These are phyloP conservation scores for Rutstroemia sp. DNA, from an alignment of 2,329 filamentous ascomycete genomes.

Conservation along the genomic window DNA sequence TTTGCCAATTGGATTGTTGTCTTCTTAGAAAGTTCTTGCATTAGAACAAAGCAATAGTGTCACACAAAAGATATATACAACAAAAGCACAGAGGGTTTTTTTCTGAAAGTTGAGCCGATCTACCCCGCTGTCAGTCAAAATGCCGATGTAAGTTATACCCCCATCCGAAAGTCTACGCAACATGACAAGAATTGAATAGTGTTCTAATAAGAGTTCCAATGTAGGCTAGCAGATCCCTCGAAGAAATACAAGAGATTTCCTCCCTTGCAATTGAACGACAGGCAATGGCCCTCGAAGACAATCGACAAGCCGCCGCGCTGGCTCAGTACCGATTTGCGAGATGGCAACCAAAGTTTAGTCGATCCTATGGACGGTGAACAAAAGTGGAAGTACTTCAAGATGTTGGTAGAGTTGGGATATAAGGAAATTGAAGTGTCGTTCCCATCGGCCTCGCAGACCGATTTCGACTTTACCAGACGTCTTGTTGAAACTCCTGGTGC, in stretches of 20 bases:
- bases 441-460: constrained; percentile 87
- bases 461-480: constrained; percentile 89
- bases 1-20: neutral
- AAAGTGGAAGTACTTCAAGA: constrained; percentile 92
- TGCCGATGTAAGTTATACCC: constrained; percentile 18
- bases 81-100: neutral
- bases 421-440: constrained; percentile 98
- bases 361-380: constrained; percentile 96
- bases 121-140: constrained; percentile 14
- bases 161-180: neutral
- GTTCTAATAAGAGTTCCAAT: neutral
- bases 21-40: neutral
- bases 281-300: constrained; percentile 35
- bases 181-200: neutral
- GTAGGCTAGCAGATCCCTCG: constrained; percentile 66
- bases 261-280: constrained; percentile 47
- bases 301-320: constrained; percentile 84
- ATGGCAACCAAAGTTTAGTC: constrained; percentile 89
- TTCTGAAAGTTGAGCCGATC: neutral
- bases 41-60: neutral
- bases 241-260: constrained; percentile 69
- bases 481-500: constrained; percentile 78
- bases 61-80: neutral
- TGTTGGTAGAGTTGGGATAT: constrained; percentile 86
- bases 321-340: constrained; percentile 81